Percentiles rank a stretch among this genome's conserved stretches.
Evolutionary conservation across 306 rosid species (phyloP).

Genomic region (Echinosophora koreensis): DNA sequence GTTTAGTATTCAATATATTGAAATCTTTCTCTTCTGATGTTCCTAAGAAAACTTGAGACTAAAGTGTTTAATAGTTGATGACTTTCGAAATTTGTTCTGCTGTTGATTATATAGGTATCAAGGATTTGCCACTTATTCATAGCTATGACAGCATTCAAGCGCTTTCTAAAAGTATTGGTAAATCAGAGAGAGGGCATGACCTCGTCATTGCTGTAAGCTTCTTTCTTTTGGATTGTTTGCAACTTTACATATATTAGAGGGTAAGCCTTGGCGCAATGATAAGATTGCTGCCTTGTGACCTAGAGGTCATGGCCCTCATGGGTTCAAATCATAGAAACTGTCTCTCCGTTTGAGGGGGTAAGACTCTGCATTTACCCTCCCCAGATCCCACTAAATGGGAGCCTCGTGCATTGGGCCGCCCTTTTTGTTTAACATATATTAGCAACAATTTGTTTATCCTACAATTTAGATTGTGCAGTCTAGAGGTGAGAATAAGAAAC

Average conservation of each 20-base stretch:
- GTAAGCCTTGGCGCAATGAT: too few relatives aligned
- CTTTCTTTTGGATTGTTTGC: constrained; percentile 28
- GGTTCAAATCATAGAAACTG: too few relatives aligned
- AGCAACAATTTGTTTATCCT: constrained; percentile 17
- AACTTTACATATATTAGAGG: too few relatives aligned
- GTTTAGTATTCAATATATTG: constrained; percentile 21
- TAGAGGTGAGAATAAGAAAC: constrained; percentile 9
- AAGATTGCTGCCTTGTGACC: too few relatives aligned
- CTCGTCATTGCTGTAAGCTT: constrained; percentile 94
- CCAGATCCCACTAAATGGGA: too few relatives aligned
- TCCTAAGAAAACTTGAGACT: constrained; percentile 4
- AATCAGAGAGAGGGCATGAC: constrained; percentile 88
- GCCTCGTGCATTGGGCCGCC: too few relatives aligned
- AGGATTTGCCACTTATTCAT: constrained; percentile 91
- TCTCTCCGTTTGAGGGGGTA: too few relatives aligned
- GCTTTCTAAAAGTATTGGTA: constrained; percentile 64
- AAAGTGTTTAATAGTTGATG: constrained; percentile 16
- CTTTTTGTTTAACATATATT: background rate
- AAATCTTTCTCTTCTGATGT: constrained; percentile 12
- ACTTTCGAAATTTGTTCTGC: constrained; percentile 24
- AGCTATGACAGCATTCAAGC: constrained; percentile 86
- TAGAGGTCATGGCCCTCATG: too few relatives aligned
- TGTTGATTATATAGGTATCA: constrained; percentile 64
- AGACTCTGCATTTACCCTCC: too few relatives aligned
- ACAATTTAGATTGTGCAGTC: constrained; percentile 5